Conservation (phyloP, 2,329 filamentous ascomycete species). For the Pseudonectria buxi region DNA sequence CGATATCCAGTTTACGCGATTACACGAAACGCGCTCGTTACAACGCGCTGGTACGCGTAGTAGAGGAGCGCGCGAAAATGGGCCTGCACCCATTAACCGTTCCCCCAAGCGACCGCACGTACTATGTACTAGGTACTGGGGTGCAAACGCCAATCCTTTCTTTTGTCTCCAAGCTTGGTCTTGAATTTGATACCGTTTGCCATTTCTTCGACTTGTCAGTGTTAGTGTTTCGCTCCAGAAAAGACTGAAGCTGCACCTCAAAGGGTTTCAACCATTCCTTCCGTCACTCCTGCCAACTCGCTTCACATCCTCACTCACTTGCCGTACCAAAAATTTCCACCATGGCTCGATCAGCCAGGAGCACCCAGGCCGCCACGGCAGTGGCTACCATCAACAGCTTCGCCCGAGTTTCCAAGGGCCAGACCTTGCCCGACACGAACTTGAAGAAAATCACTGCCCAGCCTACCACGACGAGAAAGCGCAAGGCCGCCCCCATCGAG, state of each 20-base stretch:
- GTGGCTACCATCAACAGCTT: conserved; percentile 35
- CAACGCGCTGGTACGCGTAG: no score
- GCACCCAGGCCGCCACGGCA: conserved; percentile 15
- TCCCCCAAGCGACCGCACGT: no score
- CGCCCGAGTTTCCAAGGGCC: conserved; percentile 40
- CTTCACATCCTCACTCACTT: not conserved
- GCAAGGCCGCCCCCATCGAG: conserved; percentile 27
- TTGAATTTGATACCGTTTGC: not conserved
- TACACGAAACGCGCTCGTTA: no score
- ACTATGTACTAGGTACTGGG: no score
- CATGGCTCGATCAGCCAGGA: conserved; percentile 22
- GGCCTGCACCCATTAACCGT: no score
- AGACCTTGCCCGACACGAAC: conserved; percentile 18
- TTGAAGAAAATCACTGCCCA: conserved; percentile 29
- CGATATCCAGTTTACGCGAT: no score
- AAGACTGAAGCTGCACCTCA: no score
- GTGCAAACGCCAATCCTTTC: no score
- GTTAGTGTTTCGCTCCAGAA: no score
- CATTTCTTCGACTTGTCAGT: not conserved
- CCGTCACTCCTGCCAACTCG: not conserved
- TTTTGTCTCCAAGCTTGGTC: no score
- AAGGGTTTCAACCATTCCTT: not conserved
- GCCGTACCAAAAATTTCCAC: conserved; percentile 1
- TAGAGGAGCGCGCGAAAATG: no score
- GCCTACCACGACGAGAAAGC: conserved; percentile 27